Base-by-base conservation (phyloP, 768 basidiomycete species). In the Kwoniella sp. region DNA sequence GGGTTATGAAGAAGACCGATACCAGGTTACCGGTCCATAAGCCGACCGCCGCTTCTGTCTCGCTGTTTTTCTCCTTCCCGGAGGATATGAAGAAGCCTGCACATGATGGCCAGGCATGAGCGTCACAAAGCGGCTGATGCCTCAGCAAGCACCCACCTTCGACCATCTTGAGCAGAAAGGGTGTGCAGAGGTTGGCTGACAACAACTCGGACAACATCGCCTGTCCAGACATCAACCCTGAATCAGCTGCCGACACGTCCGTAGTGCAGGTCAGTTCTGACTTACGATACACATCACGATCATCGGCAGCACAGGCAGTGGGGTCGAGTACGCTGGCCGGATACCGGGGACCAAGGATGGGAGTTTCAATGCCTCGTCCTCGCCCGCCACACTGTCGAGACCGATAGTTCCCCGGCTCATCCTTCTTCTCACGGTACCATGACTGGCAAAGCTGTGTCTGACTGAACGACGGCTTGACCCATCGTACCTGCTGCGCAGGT, bases 171-270 rank as follows among this genome's bases (percentile, higher is more conserved):
- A 96, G 77, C 48, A 96, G 75, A 71, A 93, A 95, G 6, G 91
- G 92, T 27, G 84, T 88, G 22, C 86, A 88, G 39, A 89, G 88
- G 71, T 93, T 93, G 19, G 95, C 92, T 3, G 84, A 88, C 36
- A 96, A 76, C 71, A 98, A 91, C 76, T 98, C 93, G 40, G 90
- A 90, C 11, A 96, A 81, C 85, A 95, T 87, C 4, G 87, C 87
- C 89, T 91, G 51, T 5, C 3, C 5, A 42, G 41, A 52, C 56
- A 26, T 3, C 10, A n/a, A 38, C 15, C 20, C 19, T 19, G 4
- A 17, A 20, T 42, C 40, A 42, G 40, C 20, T 27, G 14, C 37
- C 23, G 37, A 25, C 17, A 20, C 15, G 7, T n/a, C 3, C 15
- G 42, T 2, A 4, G 15, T 17, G 26, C 8, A 17, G 2, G 5